Base-by-base conservation (phyloP, 257 asterid species). In the Cinchona pubescens region DNA sequence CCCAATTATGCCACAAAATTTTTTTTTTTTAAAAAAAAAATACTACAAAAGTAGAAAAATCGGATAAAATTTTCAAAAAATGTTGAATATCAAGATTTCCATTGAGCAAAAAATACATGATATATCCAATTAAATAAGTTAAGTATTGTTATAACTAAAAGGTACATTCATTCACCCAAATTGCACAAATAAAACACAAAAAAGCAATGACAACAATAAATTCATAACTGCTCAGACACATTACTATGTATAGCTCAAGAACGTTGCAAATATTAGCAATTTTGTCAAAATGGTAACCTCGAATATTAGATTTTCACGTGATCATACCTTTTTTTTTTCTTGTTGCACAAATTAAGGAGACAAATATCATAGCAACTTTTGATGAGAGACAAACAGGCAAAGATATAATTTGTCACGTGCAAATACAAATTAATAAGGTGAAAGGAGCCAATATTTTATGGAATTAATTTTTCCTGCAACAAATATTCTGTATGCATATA, bases 391-490 rank as follows among this genome's bases (percentile, higher is more conserved):
- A 5, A 9, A 53, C 45, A 40, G 8, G 8, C 45, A 40, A 4
- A 40, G 45, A 29, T 37, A 25, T 30, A 35, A 25, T 40, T n/a
- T 64, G 46, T 75, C 79, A 75, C 79, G 79, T 75, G 79, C 74
- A 53, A 15, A 10, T 65, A 34, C 73, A 49, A 16, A n/a, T n/a
- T n/a, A n/a, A 21, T 74, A 15, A 27, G 19, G 7, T 18, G 2
- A 56, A 67, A 16, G 42, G 63, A 38, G n/a, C 40, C 35, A 4
- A n/a, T n/a, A n/a, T n/a, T 43, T 60, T 38, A 65, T 64, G 66
- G 37, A 34, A 4, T 64, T 53, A 21, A 53, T 21, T 35, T 49
- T 76, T 29, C 21, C 27, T 32, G 34, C 58, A 67, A 46, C 56
- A 34, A 40, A 65, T 49, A 14, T 11, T 23, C 46, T 12, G 27